A percentile compares a stretch with the other conserved stretches of the same genome.
These are phyloP conservation scores for Paracamarosporium sp. DNA, from an alignment of 2,329 filamentous ascomycete species.

Conservation along the genomic window DNA sequence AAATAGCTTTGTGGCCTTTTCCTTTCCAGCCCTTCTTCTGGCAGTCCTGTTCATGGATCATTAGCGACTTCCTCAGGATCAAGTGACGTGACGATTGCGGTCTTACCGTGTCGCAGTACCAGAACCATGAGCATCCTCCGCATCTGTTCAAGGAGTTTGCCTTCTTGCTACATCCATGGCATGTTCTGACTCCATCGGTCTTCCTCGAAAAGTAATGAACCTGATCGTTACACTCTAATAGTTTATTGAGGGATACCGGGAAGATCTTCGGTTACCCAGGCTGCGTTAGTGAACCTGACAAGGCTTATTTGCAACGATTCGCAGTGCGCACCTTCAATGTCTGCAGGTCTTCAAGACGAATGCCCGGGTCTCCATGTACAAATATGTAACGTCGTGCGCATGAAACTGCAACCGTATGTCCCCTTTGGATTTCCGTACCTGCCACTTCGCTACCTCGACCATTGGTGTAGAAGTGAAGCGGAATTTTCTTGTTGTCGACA, in stretches of 20 bases:
- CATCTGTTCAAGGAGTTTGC: slow-evolving; percentile 18
- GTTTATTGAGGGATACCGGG: slow-evolving; percentile 21
- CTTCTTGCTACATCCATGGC: slow-evolving; percentile 25
- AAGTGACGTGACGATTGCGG: slow-evolving; percentile 9
- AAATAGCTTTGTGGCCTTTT: slow-evolving; percentile 23
- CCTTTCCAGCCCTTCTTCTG: slow-evolving; percentile 21
- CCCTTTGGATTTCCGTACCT: slow-evolving; percentile 19
- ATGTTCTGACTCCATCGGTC: slow-evolving; percentile 23
- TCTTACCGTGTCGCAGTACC: slow-evolving; percentile 29
- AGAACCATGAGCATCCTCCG: slow-evolving; percentile 25
- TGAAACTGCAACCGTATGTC: slow-evolving; percentile 26
- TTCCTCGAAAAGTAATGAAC: slow-evolving; percentile 19
- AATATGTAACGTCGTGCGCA: slow-evolving; percentile 19
- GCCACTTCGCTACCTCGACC: slow-evolving; percentile 30
- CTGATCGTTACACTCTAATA: slow-evolving; percentile 20
- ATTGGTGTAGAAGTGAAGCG: slow-evolving; percentile 36
- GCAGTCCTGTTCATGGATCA: slow-evolving; percentile 18
- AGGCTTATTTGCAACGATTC: slow-evolving; percentile 12
- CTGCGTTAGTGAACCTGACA: slow-evolving; percentile 11
- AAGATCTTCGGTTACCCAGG: slow-evolving; percentile 21
- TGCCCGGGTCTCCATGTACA: slow-evolving; percentile 20
- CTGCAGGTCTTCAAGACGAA: slow-evolving; percentile 21
- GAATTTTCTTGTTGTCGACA: slow-evolving; percentile 27
- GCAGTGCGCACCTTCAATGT: slow-evolving; percentile 24
- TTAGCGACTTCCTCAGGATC: slow-evolving; percentile 15